Percentiles rank a stretch among this genome's conserved stretches.
These are phyloP conservation scores for Paspalum vaginatum DNA, from an alignment of 176 grass and related monocot genomes.

Conservation along the genomic window DNA sequence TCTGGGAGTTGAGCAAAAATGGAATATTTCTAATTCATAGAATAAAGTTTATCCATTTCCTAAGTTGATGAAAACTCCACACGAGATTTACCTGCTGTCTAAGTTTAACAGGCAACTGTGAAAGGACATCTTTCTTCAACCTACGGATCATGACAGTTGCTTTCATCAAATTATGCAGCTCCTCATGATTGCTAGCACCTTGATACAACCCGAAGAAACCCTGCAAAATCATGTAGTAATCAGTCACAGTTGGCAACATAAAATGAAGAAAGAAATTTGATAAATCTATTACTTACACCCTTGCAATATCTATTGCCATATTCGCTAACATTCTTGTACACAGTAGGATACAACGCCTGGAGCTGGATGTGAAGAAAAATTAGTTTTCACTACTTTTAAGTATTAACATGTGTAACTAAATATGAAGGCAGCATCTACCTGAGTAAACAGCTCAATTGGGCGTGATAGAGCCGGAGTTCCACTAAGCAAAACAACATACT, in stretches of 20 bases:
- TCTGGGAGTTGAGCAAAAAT: conserved; percentile 8
- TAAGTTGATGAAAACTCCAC: background rate
- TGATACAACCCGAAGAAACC: conserved; percentile 75
- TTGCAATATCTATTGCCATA: conserved; percentile 93
- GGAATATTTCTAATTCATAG: background rate
- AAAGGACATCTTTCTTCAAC: conserved; percentile 92
- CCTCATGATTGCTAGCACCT: conserved; percentile 98
- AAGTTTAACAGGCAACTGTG: conserved; percentile 81
- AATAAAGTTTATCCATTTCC: conserved; percentile 7
- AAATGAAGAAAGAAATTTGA: conserved; percentile 38
- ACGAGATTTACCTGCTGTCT: conserved; percentile 72
- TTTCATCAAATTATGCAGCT: conserved; percentile 97
- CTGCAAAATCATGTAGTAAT: conserved; percentile 51
- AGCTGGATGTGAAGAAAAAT: conserved; percentile 56
- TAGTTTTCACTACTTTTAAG: conserved; percentile 6
- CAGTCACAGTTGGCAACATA: conserved; percentile 26
- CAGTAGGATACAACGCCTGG: conserved; percentile 74
- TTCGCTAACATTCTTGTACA: conserved; percentile 84
- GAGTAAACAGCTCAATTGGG: conserved; percentile 90
- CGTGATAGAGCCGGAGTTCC: conserved; percentile 93
- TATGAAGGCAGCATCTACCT: conserved; percentile 52
- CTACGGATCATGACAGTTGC: conserved; percentile 96
- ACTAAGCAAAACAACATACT: conserved; percentile 83
- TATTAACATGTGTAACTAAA: conserved; percentile 20
- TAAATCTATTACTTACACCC: conserved; percentile 76